A percentile compares a stretch with the other conserved stretches of the same genome.
phyloP scores from a whole-genome alignment of 768 basidiomycete genomes.

The Tricholoma saponaceum region DNA sequence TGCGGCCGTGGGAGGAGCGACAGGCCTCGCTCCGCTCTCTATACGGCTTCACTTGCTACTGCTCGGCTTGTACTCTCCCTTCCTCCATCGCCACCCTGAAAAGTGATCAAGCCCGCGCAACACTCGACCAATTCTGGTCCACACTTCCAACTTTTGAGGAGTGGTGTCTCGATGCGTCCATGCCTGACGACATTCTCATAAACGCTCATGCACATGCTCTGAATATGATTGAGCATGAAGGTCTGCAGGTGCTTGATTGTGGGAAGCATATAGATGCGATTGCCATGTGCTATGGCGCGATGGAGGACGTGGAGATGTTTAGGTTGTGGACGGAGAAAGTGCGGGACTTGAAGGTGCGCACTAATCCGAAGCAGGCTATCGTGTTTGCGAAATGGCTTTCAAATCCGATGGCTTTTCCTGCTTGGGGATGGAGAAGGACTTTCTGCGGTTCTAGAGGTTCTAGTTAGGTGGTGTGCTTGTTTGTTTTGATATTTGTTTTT shows the following conservation, averaged over 20 bases:
- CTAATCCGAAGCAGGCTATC: constrained; percentile 17
- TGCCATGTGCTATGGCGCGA: constrained; percentile 38
- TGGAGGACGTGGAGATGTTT: constrained; percentile 32
- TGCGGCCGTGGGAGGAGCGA: constrained; percentile 18
- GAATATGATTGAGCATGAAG: constrained; percentile 27
- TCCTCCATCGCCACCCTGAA: constrained; percentile 7
- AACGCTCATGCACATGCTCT: constrained; percentile 28
- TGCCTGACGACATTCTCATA: constrained; percentile 25
- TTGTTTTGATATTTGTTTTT: background rate
- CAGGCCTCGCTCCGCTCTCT: constrained; percentile 14
- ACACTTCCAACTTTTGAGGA: constrained; percentile 25
- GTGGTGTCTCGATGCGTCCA: constrained; percentile 27
- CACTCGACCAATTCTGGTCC: constrained; percentile 24
- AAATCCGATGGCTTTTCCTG: constrained; percentile 30
- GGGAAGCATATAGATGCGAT: constrained; percentile 32
- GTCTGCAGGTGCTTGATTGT: constrained; percentile 25
- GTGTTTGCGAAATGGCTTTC: constrained; percentile 31
- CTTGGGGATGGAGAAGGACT: constrained; percentile 32
- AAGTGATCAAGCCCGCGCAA: constrained; percentile 26
- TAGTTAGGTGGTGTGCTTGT: background rate
- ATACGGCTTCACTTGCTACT: constrained; percentile 32
- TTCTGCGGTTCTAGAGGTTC: constrained; percentile 7
- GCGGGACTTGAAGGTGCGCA: constrained; percentile 19
- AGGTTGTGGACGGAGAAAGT: constrained; percentile 27
- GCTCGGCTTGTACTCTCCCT: constrained; percentile 21